phyloP scores from a whole-genome alignment of 495 filamentous ascomycete species.

The Annulohypoxylon maeteangense region DNA sequence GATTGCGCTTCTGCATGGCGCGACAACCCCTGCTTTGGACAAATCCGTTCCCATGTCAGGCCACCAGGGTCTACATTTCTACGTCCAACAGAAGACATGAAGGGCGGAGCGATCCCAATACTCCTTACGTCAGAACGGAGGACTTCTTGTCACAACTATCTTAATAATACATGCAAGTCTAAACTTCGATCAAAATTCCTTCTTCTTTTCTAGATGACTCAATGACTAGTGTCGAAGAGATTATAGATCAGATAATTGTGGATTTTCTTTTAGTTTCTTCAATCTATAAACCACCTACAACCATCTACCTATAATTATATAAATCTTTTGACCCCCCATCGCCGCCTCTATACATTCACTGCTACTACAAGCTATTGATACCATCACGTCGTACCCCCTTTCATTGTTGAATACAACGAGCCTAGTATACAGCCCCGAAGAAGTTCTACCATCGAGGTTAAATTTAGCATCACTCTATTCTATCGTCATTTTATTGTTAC shows the following conservation, averaged over 20 bases:
- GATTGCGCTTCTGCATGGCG: constrained; percentile 34
- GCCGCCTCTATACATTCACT: constrained; percentile 10
- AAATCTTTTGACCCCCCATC: constrained; percentile 21
- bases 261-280: constrained; percentile 1
- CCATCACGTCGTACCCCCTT: constrained; percentile 25
- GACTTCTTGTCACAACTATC: constrained; percentile 15
- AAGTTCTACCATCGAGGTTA: not conserved
- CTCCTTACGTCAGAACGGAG: constrained; percentile 41
- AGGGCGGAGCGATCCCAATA: constrained; percentile 36
- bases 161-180: constrained; percentile 24
- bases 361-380: constrained; percentile 30
- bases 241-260: not conserved
- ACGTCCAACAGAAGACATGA: constrained; percentile 38
- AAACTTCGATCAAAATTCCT: constrained; percentile 1
- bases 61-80: constrained; percentile 30
- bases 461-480: not conserved
- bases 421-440: not conserved
- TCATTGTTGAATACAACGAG: not conserved
- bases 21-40: constrained; percentile 36
- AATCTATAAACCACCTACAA: constrained; percentile 5
- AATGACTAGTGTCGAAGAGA: constrained; percentile 9
- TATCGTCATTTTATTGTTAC: not conserved
- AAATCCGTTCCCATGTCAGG: constrained; percentile 39
- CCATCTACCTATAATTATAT: constrained; percentile 32
- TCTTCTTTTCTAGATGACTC: constrained; percentile 32